Evolutionary conservation across 371 early-diverging fungal genomes (phyloP), one percentile per base, ranked within the genome.

Genomic region (Sporodiniella umbellata): DNA sequence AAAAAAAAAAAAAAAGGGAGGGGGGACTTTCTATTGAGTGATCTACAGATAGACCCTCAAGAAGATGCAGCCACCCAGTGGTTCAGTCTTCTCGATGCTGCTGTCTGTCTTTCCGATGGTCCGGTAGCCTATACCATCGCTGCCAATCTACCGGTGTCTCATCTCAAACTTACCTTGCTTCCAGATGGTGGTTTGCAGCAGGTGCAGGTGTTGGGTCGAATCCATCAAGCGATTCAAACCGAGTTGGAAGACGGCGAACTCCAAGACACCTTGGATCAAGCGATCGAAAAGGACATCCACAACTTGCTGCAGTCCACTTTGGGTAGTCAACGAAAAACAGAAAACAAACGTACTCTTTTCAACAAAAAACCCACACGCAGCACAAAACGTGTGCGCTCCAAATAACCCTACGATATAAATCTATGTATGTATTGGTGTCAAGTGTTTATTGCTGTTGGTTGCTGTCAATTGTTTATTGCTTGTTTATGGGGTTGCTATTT

Each of bases 141-240:
- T 5, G 18, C 33, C 25, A 30, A 19, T 8, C 37, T 56, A 23
- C 33, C 56, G 18, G 44, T 58, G 14, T 47, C 62, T 3, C 68
- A 68, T 42, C 25, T 68, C 8, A 58, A 51, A 8, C 40, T 68
- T 10, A 52, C 55, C 7, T 15, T 68, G 4, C 21, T 55, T 42
- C 68, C 68, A 45, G 70, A 69, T 45, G 70, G 70, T 3, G 66
- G 66, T 25, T 44, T 69, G 11, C 70, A 69, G 21, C 66, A 69
- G 42, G 48, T 69, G 14, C 52, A 53, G 37, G 51, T 50, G 1
- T 14, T 54, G 11, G 60, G 60, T 2, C 12, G 10, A 18, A 47
- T 54, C 14, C 33, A 42, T 40, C 10, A 21, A n/a, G n/a, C n/a
- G n/a, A n/a, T n/a, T n/a, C n/a, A 40, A 19, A 3, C 8, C 5